Percentiles rank a stretch among this genome's conserved stretches.
phyloP scores from a whole-genome alignment of 2,329 filamentous ascomycete species.

The Ceratocystis destructans region DNA sequence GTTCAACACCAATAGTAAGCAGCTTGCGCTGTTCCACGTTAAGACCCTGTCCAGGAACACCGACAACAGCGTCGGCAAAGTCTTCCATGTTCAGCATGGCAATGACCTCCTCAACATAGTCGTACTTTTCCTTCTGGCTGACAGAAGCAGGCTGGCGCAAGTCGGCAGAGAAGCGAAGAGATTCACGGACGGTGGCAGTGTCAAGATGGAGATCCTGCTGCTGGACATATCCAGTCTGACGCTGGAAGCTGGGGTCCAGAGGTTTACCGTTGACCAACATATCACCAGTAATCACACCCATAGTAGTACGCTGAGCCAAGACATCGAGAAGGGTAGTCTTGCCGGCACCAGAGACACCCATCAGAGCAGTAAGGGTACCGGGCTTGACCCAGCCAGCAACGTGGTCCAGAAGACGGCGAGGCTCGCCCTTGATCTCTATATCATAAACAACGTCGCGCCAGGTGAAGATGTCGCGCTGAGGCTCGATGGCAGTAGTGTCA shows the following conservation, averaged over 20 bases:
- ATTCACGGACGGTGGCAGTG: constrained; percentile 42
- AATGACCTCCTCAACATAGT: constrained; percentile 51
- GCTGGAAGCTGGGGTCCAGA: constrained; percentile 44
- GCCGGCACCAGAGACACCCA: constrained; percentile 43
- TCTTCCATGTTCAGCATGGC: constrained; percentile 53
- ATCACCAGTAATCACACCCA: constrained; percentile 51
- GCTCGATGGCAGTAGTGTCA: constrained; percentile 25
- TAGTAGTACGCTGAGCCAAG: constrained; percentile 37
- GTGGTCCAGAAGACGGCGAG: constrained; percentile 59
- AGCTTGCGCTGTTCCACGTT: constrained; percentile 50
- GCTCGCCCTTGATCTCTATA: constrained; percentile 57
- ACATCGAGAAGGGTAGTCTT: constrained; percentile 34
- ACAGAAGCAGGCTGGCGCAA: constrained; percentile 42
- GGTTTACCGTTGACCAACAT: constrained; percentile 51
- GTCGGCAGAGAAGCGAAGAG: constrained; percentile 41
- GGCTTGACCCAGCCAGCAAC: constrained; percentile 85
- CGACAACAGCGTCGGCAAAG: constrained; percentile 52
- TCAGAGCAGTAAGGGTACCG: constrained; percentile 69
- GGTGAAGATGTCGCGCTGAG: constrained; percentile 51
- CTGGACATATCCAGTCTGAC: constrained; percentile 49
- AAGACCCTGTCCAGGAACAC: constrained; percentile 45
- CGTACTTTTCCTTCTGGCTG: constrained; percentile 43
- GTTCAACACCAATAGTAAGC: constrained; percentile 47
- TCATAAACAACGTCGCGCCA: constrained; percentile 65
- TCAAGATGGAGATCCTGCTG: constrained; percentile 37